phyloP scores from a whole-genome alignment of 495 filamentous ascomycete species.

The Ascobolus immersus region DNA sequence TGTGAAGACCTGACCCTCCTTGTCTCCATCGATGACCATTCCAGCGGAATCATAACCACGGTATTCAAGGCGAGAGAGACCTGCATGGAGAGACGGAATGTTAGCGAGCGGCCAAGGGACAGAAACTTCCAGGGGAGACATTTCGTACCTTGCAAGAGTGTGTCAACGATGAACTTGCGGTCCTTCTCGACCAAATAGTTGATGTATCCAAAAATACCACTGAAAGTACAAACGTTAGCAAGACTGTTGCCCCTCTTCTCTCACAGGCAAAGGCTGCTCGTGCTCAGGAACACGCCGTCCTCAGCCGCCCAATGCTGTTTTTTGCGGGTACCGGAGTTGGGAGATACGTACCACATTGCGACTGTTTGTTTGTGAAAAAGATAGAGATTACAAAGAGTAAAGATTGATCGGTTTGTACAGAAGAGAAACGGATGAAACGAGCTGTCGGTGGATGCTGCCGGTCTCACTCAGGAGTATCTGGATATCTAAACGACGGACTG shows the following conservation, averaged over 20 bases:
- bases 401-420: too few species aligned
- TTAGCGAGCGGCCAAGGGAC: constrained; percentile 8
- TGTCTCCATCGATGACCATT: constrained; percentile 87
- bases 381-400: too few species aligned
- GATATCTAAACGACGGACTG: too few species aligned
- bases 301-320: too few species aligned
- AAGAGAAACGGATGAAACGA: too few species aligned
- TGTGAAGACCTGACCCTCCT: constrained; percentile 88
- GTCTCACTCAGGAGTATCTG: too few species aligned
- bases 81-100: constrained; percentile 20
- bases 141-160: constrained; percentile 89
- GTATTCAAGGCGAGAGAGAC: constrained; percentile 72
- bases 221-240: constrained; percentile 16
- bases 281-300: too few species aligned
- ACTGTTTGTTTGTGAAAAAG: too few species aligned
- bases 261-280: too few species aligned
- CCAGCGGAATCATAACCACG: constrained; percentile 94
- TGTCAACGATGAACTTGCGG: constrained; percentile 77
- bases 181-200: constrained; percentile 87
- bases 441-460: too few species aligned
- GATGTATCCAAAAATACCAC: constrained; percentile 98
- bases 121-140: constrained; percentile 13
- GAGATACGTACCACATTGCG: constrained; percentile 12
- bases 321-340: background rate
- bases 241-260: too few species aligned